A percentile compares a stretch with the other conserved stretches of the same genome.
Evolutionary conservation across 129 eudicot species (phyloP).

Genomic region (Chrysanthemum makinoi): DNA sequence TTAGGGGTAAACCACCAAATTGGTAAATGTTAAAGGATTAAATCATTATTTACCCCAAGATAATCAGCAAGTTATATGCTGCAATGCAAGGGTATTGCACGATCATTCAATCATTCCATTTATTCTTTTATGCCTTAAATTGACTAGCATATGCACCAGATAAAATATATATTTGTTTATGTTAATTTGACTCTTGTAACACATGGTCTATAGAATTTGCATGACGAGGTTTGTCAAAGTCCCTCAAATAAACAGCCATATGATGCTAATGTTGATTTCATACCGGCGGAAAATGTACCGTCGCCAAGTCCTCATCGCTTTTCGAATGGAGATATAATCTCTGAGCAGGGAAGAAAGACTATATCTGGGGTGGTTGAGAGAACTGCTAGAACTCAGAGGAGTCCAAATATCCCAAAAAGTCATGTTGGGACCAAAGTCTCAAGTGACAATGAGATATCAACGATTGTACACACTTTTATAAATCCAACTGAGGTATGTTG

Average conservation of each 20-base stretch:
- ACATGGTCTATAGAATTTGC: constrained; percentile 40
- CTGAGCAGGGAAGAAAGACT: constrained; percentile 39
- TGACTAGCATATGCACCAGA: background rate
- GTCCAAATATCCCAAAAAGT: constrained; percentile 27
- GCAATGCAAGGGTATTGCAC: background rate
- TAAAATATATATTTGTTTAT: constrained; percentile 1
- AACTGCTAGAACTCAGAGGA: constrained; percentile 27
- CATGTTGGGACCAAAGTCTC: constrained; percentile 15
- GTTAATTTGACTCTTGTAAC: constrained; percentile 19
- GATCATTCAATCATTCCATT: constrained; percentile 1
- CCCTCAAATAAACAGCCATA: constrained; percentile 31
- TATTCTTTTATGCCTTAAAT: constrained; percentile 7
- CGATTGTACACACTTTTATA: constrained; percentile 27
- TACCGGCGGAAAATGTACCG: constrained; percentile 20
- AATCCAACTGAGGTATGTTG: constrained; percentile 50
- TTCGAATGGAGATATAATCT: constrained; percentile 18
- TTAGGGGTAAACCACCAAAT: too few species aligned
- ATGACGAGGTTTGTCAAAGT: constrained; percentile 36
- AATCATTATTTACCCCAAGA: too few species aligned
- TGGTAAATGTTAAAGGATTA: too few species aligned
- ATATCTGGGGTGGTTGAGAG: constrained; percentile 27
- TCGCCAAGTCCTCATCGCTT: constrained; percentile 35
- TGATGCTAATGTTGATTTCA: constrained; percentile 17
- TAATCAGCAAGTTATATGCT: constrained; percentile 2
- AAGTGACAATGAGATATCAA: constrained; percentile 16